phyloP scores from a whole-genome alignment of 2,329 filamentous ascomycete genomes.

The Arthrobotrys sinensis region DNA sequence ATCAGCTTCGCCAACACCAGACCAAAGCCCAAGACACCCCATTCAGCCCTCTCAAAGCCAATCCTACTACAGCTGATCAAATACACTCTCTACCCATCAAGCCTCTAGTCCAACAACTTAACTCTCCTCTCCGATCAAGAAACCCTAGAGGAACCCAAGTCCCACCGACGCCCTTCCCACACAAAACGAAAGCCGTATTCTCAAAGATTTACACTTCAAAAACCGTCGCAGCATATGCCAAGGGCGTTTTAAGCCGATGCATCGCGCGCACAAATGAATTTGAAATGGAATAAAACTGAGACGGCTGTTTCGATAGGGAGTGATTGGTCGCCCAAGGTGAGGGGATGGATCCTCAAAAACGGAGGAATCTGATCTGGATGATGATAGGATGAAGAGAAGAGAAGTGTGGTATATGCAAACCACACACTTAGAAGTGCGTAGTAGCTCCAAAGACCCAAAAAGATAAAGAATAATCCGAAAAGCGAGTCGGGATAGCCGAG shows the following conservation, averaged over 20 bases:
- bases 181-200: slow-evolving; percentile 21
- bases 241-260: slow-evolving; percentile 28
- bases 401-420: slow-evolving; percentile 47
- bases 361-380: slow-evolving; percentile 19
- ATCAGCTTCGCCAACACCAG: slow-evolving; percentile 8
- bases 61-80: slow-evolving; percentile 28
- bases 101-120: neutral
- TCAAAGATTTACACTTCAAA: slow-evolving; percentile 54
- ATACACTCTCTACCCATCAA: slow-evolving; percentile 8
- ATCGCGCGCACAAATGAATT: slow-evolving; percentile 60
- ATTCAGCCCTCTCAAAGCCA: slow-evolving; percentile 29
- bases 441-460: slow-evolving; percentile 31
- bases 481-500: slow-evolving; percentile 60
- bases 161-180: slow-evolving; percentile 25
- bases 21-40: slow-evolving; percentile 8
- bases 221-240: slow-evolving; percentile 56
- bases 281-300: slow-evolving; percentile 46
- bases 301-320: slow-evolving; percentile 5
- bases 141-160: slow-evolving; percentile 1
- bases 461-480: slow-evolving; percentile 26
- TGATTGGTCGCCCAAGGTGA: neutral
- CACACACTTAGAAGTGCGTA: slow-evolving; percentile 37
- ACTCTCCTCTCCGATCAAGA: slow-evolving; percentile 23
- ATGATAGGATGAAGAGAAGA: slow-evolving; percentile 27
- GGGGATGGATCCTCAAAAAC: slow-evolving; percentile 19